These are phyloP conservation scores for Boletus insuetus DNA, from an alignment of 768 basidiomycete species.

Conservation along the genomic window DNA sequence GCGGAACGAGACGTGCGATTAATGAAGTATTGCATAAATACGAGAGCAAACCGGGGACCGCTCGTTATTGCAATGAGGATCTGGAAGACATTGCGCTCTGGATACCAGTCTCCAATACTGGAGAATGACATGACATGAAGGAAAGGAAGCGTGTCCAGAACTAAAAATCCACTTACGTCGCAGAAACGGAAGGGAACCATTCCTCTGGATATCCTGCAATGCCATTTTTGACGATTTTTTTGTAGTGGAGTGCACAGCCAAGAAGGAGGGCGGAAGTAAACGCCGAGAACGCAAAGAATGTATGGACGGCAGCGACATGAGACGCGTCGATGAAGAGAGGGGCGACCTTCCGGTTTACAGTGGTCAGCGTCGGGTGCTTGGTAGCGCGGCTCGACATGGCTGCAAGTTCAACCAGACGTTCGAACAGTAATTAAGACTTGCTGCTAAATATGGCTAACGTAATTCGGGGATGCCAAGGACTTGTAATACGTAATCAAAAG, in stretches of 20 bases:
- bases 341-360: conserved; percentile 3
- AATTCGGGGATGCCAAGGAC: no score
- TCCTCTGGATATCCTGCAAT: conserved; percentile 82
- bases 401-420: no score
- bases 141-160: not conserved
- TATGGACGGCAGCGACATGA: conserved; percentile 62
- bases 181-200: conserved; percentile 90
- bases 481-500: no score
- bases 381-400: conserved; percentile 19
- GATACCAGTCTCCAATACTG: conserved; percentile 93
- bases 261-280: conserved; percentile 63
- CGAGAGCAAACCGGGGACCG: conserved; percentile 74
- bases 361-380: conserved; percentile 2
- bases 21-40: conserved; percentile 61
- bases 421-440: no score
- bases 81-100: conserved; percentile 82
- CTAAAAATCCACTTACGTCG: conserved; percentile 50
- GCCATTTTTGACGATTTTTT: conserved; percentile 81
- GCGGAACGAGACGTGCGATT: conserved; percentile 41
- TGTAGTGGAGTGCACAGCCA: conserved; percentile 71
- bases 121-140: not conserved
- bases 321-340: conserved; percentile 42
- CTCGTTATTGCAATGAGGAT: conserved; percentile 84
- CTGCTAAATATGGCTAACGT: no score
- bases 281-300: conserved; percentile 59